Base-by-base conservation (phyloP, 441 rosid species). In the Brassica hybrid region DNA sequence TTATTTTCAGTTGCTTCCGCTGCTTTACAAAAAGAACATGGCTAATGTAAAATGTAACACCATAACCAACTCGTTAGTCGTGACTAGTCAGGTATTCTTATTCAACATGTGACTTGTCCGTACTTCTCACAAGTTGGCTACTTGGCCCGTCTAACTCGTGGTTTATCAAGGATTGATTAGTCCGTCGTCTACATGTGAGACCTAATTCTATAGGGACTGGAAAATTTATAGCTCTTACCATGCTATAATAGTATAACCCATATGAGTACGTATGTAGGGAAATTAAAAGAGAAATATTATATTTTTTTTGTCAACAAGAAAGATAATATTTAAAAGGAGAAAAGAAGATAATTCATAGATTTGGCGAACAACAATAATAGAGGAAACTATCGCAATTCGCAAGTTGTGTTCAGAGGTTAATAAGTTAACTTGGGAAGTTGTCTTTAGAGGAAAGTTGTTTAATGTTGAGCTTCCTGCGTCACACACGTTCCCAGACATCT, bases 401-500 rank as follows among this genome's bases (percentile, higher is more conserved):
- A 65, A 77, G 67, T 77, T 58, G 72, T 77, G 7, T 6, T 32
- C 38, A 6, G 38, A 32, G 41, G 63, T 19, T 64, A 41, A 65
- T 34, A 71, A 65, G 67, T 65, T 71, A 65, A 65, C 80, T 65
- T 77, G 41, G 68, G 65, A 65, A 77, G 67, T 77, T 58, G 72
- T 77, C 38, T 6, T 32, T 6, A 6, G 38, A 32, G 41, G 63
- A 72, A 65, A 77, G 67, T 71, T 58, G 72, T 77, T 71, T 18
- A 77, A 1, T 27, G 36, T 65, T 25, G 72, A 58, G 76, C 14
- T 65, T 65, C 72, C 63, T 32, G 76, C 60, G 62, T 72, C 38
- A 71, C 76, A 27, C 80, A 77, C 80, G 54, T 77, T 60, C 63
- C 80, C 9, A 32, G 30, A 72, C 41, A 65, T 77, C 76, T 65